Conservation (phyloP, 164 flowering plant species). For the Litsea cubeba region DNA sequence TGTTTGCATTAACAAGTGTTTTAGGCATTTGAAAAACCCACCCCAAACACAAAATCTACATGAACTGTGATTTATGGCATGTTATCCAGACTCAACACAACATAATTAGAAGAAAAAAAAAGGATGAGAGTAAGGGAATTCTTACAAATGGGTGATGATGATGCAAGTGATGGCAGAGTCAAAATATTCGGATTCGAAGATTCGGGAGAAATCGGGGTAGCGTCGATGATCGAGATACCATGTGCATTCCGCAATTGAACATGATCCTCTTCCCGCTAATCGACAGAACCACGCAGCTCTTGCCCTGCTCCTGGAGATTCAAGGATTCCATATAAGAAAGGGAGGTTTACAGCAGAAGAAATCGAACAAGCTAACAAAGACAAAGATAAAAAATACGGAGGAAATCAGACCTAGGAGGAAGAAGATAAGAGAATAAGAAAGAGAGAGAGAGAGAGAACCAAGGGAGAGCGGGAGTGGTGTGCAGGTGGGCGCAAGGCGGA, state of each 20-base stretch:
- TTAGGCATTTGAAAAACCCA: too few relatives aligned
- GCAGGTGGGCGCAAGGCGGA: too few relatives aligned
- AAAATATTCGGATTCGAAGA: constrained; percentile 47
- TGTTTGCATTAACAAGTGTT: too few relatives aligned
- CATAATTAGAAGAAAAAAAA: too few relatives aligned
- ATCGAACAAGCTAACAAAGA: constrained; percentile 29
- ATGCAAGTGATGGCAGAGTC: constrained; percentile 50
- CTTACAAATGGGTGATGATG: too few relatives aligned
- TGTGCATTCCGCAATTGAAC: constrained; percentile 99
- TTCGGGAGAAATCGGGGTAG: constrained; percentile 80
- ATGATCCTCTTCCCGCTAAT: constrained; percentile 83
- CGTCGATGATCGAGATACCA: constrained; percentile 72
- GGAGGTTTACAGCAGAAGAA: neutral
- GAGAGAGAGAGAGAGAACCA: too few relatives aligned
- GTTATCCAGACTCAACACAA: too few relatives aligned
- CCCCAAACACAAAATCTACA: too few relatives aligned
- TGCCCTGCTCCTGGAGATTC: constrained; percentile 73
- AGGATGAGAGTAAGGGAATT: neutral
- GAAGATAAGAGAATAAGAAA: neutral
- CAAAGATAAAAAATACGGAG: neutral
- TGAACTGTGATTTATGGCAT: too few relatives aligned
- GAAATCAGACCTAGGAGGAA: constrained; percentile 18
- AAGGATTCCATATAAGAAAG: neutral
- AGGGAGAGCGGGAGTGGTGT: too few relatives aligned
- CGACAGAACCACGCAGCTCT: constrained; percentile 87